Evolutionary conservation across 345 rosid genomes (phyloP).

Genomic region (Odontarrhena argentea): DNA sequence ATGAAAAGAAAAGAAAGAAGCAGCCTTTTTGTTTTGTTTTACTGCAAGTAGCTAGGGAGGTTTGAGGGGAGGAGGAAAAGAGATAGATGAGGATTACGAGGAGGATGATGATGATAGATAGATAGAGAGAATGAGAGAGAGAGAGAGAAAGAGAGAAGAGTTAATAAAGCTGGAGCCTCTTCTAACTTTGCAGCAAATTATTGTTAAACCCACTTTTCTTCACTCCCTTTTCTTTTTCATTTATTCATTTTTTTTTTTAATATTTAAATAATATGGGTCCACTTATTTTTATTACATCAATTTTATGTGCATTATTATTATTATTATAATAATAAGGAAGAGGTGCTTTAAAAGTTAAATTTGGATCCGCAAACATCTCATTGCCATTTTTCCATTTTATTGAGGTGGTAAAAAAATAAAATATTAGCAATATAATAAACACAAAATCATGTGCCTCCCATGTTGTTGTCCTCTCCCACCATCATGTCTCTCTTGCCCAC

Average conservation of each 20-base stretch:
- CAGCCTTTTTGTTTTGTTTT: constrained; percentile 3
- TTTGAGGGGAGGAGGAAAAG: neutral
- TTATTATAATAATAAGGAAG: neutral
- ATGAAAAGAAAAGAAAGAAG: constrained; percentile 31
- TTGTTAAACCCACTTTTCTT: constrained; percentile 58
- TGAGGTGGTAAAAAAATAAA: neutral
- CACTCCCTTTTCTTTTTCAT: constrained; percentile 30
- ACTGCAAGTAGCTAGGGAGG: constrained; percentile 38
- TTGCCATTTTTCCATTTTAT: constrained; percentile 13
- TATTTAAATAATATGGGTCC: constrained; percentile 10
- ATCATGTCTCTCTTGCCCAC: constrained; percentile 34
- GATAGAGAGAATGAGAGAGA: constrained; percentile 37
- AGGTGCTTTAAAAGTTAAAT: constrained; percentile 33
- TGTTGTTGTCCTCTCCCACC: constrained; percentile 42
- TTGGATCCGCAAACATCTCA: constrained; percentile 43
- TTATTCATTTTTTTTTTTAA: neutral
- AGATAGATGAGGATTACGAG: constrained; percentile 65
- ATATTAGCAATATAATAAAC: constrained; percentile 24
- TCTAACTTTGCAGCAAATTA: constrained; percentile 86
- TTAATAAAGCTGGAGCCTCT: constrained; percentile 61
- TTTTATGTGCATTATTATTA: constrained; percentile 20
- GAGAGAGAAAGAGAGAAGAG: constrained; percentile 48
- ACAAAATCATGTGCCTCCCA: constrained; percentile 42
- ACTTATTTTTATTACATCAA: constrained; percentile 19
- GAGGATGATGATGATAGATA: constrained; percentile 52